Base-by-base conservation (phyloP, 2,329 filamentous ascomycete genomes). In the Trichoderma koningii region DNA sequence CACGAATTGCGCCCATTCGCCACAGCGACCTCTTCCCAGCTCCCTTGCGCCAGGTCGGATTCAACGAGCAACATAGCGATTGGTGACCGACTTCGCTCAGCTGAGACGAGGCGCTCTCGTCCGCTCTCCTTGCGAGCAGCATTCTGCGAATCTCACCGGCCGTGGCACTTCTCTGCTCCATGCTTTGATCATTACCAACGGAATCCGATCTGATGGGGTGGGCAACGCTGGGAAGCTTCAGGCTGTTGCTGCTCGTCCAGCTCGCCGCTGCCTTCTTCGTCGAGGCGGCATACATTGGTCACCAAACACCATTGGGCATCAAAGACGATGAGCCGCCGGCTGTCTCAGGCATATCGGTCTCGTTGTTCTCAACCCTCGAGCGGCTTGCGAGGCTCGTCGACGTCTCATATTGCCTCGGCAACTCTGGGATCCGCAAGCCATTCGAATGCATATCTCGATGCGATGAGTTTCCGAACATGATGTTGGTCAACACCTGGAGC, bases 381-480 rank as follows among this genome's bases (percentile, higher is more conserved):
- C 91, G 96, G 72, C 82, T 94, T 63, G 87, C 94, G n/a, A 89
- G 93, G 62, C 85, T 98, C 28, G 94, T 97, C 68, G 95, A 99
- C 75, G 95, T 98, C 66, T 83, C 92, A 55, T 98, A 98, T 78
- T 99, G 95, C 76, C 91, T 98, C 66, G 93, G 93, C 67, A 88
- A 85, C 5, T 89, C 90, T 0, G 95, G 94, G 45, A 88, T 99
- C 67, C 82, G 84, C 56, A 87, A 88, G 69, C 95, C 95, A 0
- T 99, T 99, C 76, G 79, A 83, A 38, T 99, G 95, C 77, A 85
- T 89, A 15, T 95, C 91, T 66, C 90, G 91, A 69, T 99, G 95
- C 78, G 81, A 81, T 44, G 92, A 97, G 65, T 97, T 98, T 68
- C 87, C 90, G 1, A 81, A 83, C 3, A 88, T 98, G 70, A 88